Conservation (phyloP, 177 flowering plant species). For the Vitis hybrid region DNA sequence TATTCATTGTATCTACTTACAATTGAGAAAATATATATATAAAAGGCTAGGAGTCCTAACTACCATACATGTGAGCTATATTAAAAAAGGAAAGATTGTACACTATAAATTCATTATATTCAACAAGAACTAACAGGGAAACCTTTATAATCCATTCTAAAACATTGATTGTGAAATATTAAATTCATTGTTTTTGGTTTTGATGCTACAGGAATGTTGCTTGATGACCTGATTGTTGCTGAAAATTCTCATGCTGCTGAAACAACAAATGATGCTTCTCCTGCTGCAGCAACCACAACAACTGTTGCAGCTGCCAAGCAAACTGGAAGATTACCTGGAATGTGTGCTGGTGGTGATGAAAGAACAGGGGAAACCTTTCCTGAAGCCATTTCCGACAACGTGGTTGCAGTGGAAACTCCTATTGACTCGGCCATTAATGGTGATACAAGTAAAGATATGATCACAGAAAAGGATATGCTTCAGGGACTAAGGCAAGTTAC, state of each 20-base stretch:
- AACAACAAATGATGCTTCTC: conserved; percentile 92
- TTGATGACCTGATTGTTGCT: conserved; percentile 95
- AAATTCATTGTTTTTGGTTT: too few relatives aligned
- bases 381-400: conserved; percentile 71
- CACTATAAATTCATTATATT: too few relatives aligned
- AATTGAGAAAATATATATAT: too few relatives aligned
- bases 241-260: conserved; percentile 98
- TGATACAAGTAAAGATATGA: conserved; percentile 88
- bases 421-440: conserved; percentile 96
- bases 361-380: conserved; percentile 52
- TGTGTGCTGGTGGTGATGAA: conserved; percentile 72
- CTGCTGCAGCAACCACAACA: conserved; percentile 76
- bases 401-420: conserved; percentile 88
- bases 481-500: conserved; percentile 66
- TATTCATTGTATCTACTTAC: too few relatives aligned
- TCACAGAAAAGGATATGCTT: conserved; percentile 90
- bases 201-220: conserved; percentile 66
- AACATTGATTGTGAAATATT: too few relatives aligned
- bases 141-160: too few relatives aligned
- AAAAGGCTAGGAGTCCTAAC: too few relatives aligned
- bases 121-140: too few relatives aligned
- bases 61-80: too few relatives aligned
- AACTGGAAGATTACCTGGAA: conserved; percentile 54
- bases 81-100: too few relatives aligned
- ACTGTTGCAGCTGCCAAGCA: conserved; percentile 73